Conservation (phyloP, 78 protist species). For the Diacronema lutheri region DNA sequence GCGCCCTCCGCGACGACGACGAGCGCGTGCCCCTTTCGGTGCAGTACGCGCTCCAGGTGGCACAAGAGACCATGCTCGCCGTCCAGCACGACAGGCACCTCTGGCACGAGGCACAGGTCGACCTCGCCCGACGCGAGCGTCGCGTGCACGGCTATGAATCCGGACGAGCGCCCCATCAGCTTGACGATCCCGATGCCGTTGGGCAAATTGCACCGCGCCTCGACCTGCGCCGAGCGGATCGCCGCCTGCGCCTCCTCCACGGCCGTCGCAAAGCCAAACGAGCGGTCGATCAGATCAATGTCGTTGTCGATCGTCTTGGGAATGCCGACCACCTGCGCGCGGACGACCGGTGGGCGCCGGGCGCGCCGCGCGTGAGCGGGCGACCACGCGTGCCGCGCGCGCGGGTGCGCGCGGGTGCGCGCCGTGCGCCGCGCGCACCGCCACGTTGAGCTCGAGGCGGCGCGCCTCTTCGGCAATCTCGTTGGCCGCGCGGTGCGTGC, state of each 20-base stretch:
- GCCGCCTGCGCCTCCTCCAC: conserved; percentile 47
- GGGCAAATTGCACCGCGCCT: background rate
- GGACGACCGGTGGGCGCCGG: background rate
- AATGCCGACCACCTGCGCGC: conserved; percentile 26
- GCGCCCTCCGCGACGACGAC: conserved; percentile 74
- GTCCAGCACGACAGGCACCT: conserved; percentile 21
- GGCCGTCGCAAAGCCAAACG: conserved; percentile 70
- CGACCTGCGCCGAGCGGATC: background rate
- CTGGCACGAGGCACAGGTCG: conserved; percentile 61
- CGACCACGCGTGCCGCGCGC: no score
- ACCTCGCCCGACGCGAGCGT: conserved; percentile 44
- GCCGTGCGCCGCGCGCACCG: background rate
- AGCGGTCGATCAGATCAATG: conserved; percentile 4
- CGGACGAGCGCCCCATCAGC: conserved; percentile 71
- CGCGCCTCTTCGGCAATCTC: background rate
- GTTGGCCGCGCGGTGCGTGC: conserved; percentile 59
- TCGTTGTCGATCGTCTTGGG: conserved; percentile 57
- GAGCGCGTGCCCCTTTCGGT: conserved; percentile 20
- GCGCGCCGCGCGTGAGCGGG: background rate
- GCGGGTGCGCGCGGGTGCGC: no score
- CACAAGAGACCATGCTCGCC: background rate
- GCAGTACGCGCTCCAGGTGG: background rate
- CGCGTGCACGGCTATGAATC: conserved; percentile 64
- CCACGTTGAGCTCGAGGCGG: background rate
- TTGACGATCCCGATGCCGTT: conserved; percentile 38